These are phyloP conservation scores for Acmispon strigosus DNA, from an alignment of 306 rosid species.

Conservation along the genomic window DNA sequence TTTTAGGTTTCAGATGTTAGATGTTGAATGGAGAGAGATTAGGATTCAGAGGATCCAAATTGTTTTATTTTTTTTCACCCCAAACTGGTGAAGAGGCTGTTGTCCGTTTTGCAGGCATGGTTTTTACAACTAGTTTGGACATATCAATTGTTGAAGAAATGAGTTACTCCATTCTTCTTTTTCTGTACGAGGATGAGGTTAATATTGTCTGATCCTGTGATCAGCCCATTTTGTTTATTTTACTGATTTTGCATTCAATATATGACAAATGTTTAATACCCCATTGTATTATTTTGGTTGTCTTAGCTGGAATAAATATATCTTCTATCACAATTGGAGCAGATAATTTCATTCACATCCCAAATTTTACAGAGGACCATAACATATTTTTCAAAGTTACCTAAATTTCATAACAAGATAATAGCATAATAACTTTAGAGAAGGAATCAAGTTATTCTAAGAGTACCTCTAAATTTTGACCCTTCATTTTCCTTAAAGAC, in stretches of 20 bases:
- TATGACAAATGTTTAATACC: not conserved
- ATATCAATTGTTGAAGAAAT: conserved; percentile 27
- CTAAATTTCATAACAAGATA: not conserved
- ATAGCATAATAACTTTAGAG: not conserved
- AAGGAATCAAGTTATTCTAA: too few relatives aligned
- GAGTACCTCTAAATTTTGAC: too few relatives aligned
- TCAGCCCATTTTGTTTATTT: not conserved
- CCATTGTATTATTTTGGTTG: not conserved
- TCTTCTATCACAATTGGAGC: not conserved
- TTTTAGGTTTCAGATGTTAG: too few relatives aligned
- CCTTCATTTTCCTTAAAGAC: too few relatives aligned
- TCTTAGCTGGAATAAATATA: not conserved
- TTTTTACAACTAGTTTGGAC: not conserved
- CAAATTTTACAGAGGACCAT: too few relatives aligned
- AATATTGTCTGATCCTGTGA: not conserved
- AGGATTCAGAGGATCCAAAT: too few relatives aligned
- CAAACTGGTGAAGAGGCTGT: too few relatives aligned
- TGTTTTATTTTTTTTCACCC: too few relatives aligned
- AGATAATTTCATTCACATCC: not conserved
- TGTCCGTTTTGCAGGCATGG: not conserved
- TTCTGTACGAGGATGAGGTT: conserved; percentile 1
- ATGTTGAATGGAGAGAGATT: too few relatives aligned
- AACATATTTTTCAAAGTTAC: not conserved
- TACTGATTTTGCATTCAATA: not conserved
- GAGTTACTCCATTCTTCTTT: not conserved